Conservation (phyloP, 768 basidiomycete genomes). For the Tricholoma furcatifolium region DNA sequence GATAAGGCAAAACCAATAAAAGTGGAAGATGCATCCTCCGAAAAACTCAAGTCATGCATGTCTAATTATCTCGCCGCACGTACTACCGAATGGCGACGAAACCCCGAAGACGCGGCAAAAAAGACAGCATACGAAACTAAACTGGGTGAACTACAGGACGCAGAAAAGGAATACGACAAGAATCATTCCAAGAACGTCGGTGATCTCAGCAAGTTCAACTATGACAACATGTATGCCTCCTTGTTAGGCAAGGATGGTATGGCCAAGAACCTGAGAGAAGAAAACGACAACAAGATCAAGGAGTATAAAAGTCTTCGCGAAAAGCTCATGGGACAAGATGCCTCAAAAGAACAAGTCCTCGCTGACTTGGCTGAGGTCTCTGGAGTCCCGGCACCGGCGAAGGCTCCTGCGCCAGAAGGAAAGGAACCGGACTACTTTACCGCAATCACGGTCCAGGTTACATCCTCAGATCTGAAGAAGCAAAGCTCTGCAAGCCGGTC, state of each 20-base stretch:
- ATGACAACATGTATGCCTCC: background rate
- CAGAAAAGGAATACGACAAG: background rate
- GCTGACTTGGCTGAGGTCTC: background rate
- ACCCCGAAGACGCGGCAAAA: background rate
- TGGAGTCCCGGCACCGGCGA: background rate
- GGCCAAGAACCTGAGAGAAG: background rate
- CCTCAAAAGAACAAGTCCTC: background rate
- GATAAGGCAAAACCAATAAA: too few species aligned
- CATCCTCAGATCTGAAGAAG: background rate
- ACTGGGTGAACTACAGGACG: background rate
- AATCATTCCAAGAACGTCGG: background rate
- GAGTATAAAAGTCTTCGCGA: background rate
- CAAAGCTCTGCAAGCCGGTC: background rate
- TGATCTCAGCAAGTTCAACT: background rate
- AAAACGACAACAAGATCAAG: background rate
- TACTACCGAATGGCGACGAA: background rate
- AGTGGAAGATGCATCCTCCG: too few species aligned
- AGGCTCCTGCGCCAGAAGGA: background rate
- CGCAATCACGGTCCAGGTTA: background rate
- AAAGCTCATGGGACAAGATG: background rate
- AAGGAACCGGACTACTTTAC: constrained; percentile 3
- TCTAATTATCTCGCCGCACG: background rate
- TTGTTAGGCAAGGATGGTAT: background rate
- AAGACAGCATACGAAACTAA: background rate
- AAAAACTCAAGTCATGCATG: background rate